Base-by-base conservation (phyloP, 768 basidiomycete species). In the Hypsizygus marmoreus region DNA sequence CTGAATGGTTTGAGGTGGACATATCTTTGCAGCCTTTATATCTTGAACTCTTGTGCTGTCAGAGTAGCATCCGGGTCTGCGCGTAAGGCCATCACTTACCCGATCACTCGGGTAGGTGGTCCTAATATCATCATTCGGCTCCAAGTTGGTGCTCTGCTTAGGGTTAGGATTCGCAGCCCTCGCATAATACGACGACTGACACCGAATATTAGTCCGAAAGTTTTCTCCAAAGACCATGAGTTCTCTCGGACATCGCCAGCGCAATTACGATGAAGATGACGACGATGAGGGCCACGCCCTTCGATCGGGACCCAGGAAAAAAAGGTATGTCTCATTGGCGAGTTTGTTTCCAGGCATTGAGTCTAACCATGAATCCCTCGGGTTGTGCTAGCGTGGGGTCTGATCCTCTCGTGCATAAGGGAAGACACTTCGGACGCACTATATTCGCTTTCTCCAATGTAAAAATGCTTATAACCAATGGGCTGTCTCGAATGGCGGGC, bases 371-470 rank as follows among this genome's bases (percentile, higher is more conserved):
- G 4, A 33, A 33, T 33, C 4, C 19, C 32, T 5, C 11, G n/a
- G 4, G 9, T 25, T 20, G 16, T 11, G n/a, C 25, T 11, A 45
- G 44, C n/a, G 17, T 28, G 20, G 32, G 6, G 4, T 16, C 34
- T 13, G 25, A 45, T 20, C 35, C 35, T 9, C 25, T 45, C 6
- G 17, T 38, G 8, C 34, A 38, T 17, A 14, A 30, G 19, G 44
- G 44, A 3, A 17, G 36, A 16, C 44, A 45, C 28, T 45, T 45
- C 30, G 44, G 44, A 11, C 13, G 44, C 11, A 29, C 44, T 17
- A 30, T 45, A 28, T 38, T 17, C 31, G 24, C 26, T 9, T 45
- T 45, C 19, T 25, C 24, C 25, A 45, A 45, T 26, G 25, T 45
- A 3, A 45, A 38, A 28, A 25, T 28, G 4, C 24, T 45, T 7